Evolutionary conservation across 116 monocot species (phyloP).

Genomic region (Cymodocea nodosa): DNA sequence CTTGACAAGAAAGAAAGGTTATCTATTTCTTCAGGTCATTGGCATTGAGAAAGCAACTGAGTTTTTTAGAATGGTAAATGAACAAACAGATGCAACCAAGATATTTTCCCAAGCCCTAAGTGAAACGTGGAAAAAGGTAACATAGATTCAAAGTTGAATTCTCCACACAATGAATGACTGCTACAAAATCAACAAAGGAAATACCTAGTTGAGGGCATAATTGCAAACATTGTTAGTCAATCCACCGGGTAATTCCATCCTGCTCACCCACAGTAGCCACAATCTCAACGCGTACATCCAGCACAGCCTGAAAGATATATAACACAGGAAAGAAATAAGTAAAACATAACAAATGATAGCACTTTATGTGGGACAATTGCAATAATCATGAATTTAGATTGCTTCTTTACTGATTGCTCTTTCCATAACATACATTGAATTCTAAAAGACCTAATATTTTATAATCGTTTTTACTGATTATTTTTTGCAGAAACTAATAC

Average conservation of each 20-base stretch:
- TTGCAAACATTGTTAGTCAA: slow-evolving; percentile 13
- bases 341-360: background rate
- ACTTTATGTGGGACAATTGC: background rate
- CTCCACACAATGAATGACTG: background rate
- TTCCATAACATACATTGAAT: too few species aligned
- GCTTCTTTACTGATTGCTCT: too few species aligned
- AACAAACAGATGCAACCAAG: background rate
- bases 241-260: slow-evolving; percentile 56
- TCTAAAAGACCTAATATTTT: too few species aligned
- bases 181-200: background rate
- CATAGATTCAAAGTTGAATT: background rate
- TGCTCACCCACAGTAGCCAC: slow-evolving; percentile 38
- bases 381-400: too few species aligned
- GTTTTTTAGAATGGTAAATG: background rate
- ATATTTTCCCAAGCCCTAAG: background rate
- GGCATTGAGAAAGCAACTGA: background rate
- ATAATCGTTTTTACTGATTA: too few species aligned
- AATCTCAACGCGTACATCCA: slow-evolving; percentile 47
- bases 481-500: too few species aligned
- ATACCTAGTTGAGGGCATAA: background rate
- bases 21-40: background rate
- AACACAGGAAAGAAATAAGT: background rate
- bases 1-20: background rate
- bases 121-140: background rate
- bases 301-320: slow-evolving; percentile 19